Evolutionary conservation across 495 filamentous ascomycete species (phyloP).

Genomic region (Melanomma pulvis-pyrius): DNA sequence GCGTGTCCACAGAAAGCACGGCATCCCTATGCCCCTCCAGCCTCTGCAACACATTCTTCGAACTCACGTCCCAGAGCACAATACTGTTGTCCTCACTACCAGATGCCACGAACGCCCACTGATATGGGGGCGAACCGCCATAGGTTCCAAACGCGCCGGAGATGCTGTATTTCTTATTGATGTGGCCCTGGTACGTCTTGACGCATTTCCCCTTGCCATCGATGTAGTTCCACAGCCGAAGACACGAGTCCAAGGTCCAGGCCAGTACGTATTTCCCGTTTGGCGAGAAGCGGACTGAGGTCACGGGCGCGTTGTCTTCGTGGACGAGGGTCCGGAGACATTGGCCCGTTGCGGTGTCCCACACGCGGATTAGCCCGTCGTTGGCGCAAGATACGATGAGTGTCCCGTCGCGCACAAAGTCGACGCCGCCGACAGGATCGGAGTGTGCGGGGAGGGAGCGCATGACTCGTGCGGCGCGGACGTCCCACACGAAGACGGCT

Average conservation of each 20-base stretch:
- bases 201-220: constrained; percentile 80
- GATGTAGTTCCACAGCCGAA: constrained; percentile 93
- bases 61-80: constrained; percentile 85
- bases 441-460: constrained; percentile 89
- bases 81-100: constrained; percentile 87
- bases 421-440: constrained; percentile 90
- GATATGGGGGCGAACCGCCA: constrained; percentile 30
- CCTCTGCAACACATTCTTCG: constrained; percentile 77
- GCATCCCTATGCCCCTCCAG: constrained; percentile 72
- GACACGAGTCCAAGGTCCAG: constrained; percentile 84
- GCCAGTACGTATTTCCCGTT: constrained; percentile 92
- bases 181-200: constrained; percentile 96
- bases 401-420: constrained; percentile 90
- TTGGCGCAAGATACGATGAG: constrained; percentile 85
- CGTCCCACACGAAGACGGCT: constrained; percentile 95
- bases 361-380: constrained; percentile 89
- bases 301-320: constrained; percentile 92
- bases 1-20: constrained; percentile 82
- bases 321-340: constrained; percentile 92
- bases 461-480: constrained; percentile 81
- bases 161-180: constrained; percentile 80
- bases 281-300: constrained; percentile 87
- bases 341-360: constrained; percentile 95
- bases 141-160: constrained; percentile 78
- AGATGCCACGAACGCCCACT: constrained; percentile 68